phyloP scores from a whole-genome alignment of 345 rosid species.

The Garcia nutans region DNA sequence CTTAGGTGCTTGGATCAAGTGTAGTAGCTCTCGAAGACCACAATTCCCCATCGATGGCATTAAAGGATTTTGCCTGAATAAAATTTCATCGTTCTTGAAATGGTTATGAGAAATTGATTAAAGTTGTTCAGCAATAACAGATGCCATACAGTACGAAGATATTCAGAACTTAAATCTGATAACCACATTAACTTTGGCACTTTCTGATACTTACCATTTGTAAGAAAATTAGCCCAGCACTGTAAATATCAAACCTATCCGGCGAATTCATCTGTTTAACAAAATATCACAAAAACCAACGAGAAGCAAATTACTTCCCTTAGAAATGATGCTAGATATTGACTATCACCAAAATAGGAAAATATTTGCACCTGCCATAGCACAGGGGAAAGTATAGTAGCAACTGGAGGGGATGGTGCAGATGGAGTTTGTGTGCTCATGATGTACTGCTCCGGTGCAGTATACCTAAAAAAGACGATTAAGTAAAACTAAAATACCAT shows the following conservation, averaged over 20 bases:
- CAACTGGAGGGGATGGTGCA: constrained; percentile 97
- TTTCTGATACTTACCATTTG: constrained; percentile 69
- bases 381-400: constrained; percentile 92
- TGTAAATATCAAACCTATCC: constrained; percentile 92
- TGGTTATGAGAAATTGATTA: neutral
- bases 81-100: neutral
- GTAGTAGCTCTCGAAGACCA: neutral
- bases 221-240: constrained; percentile 83
- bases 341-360: constrained; percentile 9
- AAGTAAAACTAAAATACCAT: neutral
- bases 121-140: neutral
- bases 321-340: constrained; percentile 14
- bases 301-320: constrained; percentile 5
- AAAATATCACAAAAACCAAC: constrained; percentile 22
- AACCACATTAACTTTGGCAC: constrained; percentile 7
- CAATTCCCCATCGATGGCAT: neutral
- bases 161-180: neutral
- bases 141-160: neutral
- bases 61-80: neutral
- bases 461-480: constrained; percentile 49
- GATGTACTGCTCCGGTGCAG: constrained; percentile 98
- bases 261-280: constrained; percentile 82
- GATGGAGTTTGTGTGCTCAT: constrained; percentile 99
- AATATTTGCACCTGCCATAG: constrained; percentile 80
- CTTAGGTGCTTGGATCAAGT: neutral